A percentile compares a stretch with the other conserved stretches of the same genome.
Evolutionary conservation across 768 basidiomycete species (phyloP).

Genomic region (Crepidotus variabilis): DNA sequence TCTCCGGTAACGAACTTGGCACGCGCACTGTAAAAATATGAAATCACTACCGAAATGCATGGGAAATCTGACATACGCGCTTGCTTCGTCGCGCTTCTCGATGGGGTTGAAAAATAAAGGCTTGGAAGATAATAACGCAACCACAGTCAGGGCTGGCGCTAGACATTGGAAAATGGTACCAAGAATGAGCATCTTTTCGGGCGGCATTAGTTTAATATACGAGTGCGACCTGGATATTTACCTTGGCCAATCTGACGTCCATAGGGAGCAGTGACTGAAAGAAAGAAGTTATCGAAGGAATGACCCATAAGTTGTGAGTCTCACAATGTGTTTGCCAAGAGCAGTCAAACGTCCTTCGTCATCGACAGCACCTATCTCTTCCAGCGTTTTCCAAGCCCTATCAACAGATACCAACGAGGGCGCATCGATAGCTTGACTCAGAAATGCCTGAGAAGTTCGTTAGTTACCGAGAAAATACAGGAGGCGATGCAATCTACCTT

Average conservation of each 20-base stretch:
- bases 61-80: constrained; percentile 40
- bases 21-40: constrained; percentile 52
- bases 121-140: constrained; percentile 82
- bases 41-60: background rate
- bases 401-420: constrained; percentile 75
- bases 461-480: background rate
- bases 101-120: constrained; percentile 80
- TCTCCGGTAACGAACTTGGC: constrained; percentile 62
- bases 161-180: constrained; percentile 82
- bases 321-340: constrained; percentile 75
- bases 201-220: background rate
- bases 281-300: constrained; percentile 3
- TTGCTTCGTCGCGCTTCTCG: constrained; percentile 81
- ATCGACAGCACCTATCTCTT: constrained; percentile 77
- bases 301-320: constrained; percentile 10
- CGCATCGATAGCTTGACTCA: constrained; percentile 78
- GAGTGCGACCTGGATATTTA: constrained; percentile 18
- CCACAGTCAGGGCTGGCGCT: constrained; percentile 76
- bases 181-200: constrained; percentile 75
- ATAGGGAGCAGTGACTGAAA: constrained; percentile 77
- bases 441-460: constrained; percentile 41
- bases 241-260: constrained; percentile 85
- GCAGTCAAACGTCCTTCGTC: constrained; percentile 66
- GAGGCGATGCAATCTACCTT: constrained; percentile 38
- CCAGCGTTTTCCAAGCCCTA: constrained; percentile 66